Base-by-base conservation (phyloP, 2,329 filamentous ascomycete species). In the Colletotrichum lupini region DNA sequence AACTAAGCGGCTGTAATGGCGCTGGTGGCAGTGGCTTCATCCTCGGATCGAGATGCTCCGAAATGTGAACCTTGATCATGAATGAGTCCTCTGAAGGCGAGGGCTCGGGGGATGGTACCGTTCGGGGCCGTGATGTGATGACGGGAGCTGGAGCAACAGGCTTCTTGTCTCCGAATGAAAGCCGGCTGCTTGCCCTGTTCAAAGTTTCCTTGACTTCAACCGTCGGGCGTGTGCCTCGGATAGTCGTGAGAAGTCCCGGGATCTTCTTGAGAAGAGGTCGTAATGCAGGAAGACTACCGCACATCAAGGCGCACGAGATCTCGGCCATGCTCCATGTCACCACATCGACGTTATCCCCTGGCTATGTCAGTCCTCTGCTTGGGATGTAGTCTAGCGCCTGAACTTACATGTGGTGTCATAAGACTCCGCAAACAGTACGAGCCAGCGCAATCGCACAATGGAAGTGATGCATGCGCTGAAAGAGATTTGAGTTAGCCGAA, bases 241-340 rank as follows among this genome's bases (percentile, higher is more conserved):
- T 55, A 42, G 68, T 72, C 11, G 58, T 64, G 3, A 74, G 52
- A 37, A 67, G 26, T 55, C 68, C 64, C 1, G 64, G 55, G 1
- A 72, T 53, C 59, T 65, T 74, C 64, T 65, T 74, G 55, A 74
- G 64, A 8, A 86, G 82, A 8, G 82, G 85, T 0, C 83, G 85
- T 2, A 80, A 83, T n/a, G 83, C 81, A 6, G 80, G 80, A 2
- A 85, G 83, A 64, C 84, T 86, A 61, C 83, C 85, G 3, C 80
- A 85, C 28, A 81, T 81, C 19, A 86, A 83, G 3, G 83, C 85
- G 2, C 79, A 74, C 19, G 77, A 78, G 12, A 77, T 74, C 71
- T 82, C 81, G 49, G 81, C 77, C 9, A 77, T 63, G 14, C 77
- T 80, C 81, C 81, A 82, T 22, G 78, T 77, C 1, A 81, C 75